A percentile compares a stretch with the other conserved stretches of the same genome.
Evolutionary conservation across 2,329 filamentous ascomycete genomes (phyloP).

Genomic region (Ophiostoma himal-ulmi): DNA sequence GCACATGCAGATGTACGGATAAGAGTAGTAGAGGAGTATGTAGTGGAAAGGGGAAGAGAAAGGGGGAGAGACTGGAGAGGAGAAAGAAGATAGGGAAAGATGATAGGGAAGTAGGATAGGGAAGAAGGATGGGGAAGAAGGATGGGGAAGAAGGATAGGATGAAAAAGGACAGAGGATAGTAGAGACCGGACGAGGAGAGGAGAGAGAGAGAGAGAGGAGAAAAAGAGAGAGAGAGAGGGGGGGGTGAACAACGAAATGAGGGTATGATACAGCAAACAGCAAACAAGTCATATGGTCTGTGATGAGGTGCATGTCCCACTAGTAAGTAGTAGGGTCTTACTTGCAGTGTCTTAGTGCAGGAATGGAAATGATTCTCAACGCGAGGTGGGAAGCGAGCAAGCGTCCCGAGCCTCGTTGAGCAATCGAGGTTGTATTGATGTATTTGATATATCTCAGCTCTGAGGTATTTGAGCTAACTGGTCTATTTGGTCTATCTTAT

Average conservation of each 20-base stretch:
- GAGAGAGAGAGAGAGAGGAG: neutral
- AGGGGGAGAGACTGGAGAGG: too few relatives aligned
- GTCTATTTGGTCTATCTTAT: too few relatives aligned
- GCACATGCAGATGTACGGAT: neutral
- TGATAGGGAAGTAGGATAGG: neutral
- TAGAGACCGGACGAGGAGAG: neutral
- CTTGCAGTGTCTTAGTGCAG: neutral
- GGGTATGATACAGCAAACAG: neutral
- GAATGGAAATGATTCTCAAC: neutral
- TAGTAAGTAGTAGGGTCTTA: neutral
- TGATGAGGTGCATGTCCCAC: slow-evolving; percentile 7
- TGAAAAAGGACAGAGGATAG: too few relatives aligned
- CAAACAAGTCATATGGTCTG: neutral
- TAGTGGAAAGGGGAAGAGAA: neutral
- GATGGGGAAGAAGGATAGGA: neutral
- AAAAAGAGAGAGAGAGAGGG: neutral
- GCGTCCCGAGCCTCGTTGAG: neutral
- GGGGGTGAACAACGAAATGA: neutral
- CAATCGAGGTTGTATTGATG: too few relatives aligned
- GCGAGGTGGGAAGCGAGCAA: neutral
- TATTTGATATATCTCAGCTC: too few relatives aligned
- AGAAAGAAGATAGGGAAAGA: neutral
- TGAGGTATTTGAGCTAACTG: too few relatives aligned
- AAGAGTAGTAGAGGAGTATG: neutral
- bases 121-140: neutral